phyloP scores from a whole-genome alignment of 495 filamentous ascomycete species.

The Xylaria cubensis region DNA sequence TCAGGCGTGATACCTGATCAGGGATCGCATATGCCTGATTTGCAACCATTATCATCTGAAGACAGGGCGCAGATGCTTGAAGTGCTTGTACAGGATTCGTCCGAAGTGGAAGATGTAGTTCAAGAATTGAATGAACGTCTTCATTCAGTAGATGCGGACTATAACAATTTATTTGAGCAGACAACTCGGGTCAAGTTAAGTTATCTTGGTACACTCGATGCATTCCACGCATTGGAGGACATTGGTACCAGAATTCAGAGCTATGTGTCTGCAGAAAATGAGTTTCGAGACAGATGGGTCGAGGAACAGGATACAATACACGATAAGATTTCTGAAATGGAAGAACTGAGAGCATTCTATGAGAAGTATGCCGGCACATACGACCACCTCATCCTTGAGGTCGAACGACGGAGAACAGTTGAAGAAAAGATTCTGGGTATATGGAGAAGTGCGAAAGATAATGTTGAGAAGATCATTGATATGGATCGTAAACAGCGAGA shows the following conservation, averaged over 20 bases:
- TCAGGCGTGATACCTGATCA: constrained; percentile 64
- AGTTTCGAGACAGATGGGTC: constrained; percentile 77
- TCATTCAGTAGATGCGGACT: constrained; percentile 75
- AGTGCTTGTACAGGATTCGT: constrained; percentile 82
- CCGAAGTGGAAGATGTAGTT: constrained; percentile 89
- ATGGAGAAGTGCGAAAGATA: constrained; percentile 74
- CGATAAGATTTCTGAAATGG: constrained; percentile 73
- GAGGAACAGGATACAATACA: constrained; percentile 73
- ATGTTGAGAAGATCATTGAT: constrained; percentile 76
- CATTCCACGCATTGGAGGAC: constrained; percentile 71
- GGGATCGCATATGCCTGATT: constrained; percentile 60
- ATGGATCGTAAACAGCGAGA: constrained; percentile 77
- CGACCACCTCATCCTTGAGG: constrained; percentile 81
- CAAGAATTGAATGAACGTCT: constrained; percentile 79
- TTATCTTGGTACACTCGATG: constrained; percentile 55
- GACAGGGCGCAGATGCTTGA: constrained; percentile 84
- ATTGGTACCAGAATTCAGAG: constrained; percentile 68
- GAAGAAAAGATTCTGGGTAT: constrained; percentile 76
- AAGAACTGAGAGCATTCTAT: constrained; percentile 76
- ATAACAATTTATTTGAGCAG: constrained; percentile 63
- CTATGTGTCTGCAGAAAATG: constrained; percentile 72
- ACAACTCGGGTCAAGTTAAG: constrained; percentile 60
- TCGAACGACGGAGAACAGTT: constrained; percentile 71
- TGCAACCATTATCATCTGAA: constrained; percentile 74
- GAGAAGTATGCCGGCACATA: constrained; percentile 85